Percentiles rank a stretch among this genome's conserved stretches.
These are phyloP conservation scores for Hanseniaspora vineae DNA, from an alignment of 805 yeast species.

Conservation along the genomic window DNA sequence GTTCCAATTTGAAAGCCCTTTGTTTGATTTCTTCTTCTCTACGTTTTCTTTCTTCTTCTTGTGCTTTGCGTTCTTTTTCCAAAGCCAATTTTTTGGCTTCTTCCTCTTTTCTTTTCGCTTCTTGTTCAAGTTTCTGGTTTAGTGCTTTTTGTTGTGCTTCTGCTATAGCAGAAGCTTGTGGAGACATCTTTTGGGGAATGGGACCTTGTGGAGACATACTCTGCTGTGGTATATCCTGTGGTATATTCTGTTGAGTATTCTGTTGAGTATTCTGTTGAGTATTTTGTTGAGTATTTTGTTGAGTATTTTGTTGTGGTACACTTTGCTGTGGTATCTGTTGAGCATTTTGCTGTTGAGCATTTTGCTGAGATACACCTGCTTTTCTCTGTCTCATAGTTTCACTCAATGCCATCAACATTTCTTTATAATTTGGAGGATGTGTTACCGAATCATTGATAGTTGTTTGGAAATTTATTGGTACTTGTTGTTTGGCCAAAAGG, in stretches of 20 bases:
- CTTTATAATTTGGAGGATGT: constrained; percentile 22
- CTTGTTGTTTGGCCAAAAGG: constrained; percentile 18
- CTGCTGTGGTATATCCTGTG: too few relatives aligned
- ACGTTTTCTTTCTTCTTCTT: constrained; percentile 8
- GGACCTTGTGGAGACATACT: too few relatives aligned
- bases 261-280: too few relatives aligned
- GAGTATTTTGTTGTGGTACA: too few relatives aligned
- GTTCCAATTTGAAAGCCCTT: constrained; percentile 7
- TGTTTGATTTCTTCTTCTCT: constrained; percentile 5
- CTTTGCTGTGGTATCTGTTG: too few relatives aligned
- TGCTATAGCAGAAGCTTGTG: background rate
- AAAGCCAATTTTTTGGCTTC: too few relatives aligned
- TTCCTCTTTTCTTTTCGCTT: constrained; percentile 8
- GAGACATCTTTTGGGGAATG: background rate
- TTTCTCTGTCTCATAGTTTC: constrained; percentile 13
- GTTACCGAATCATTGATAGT: constrained; percentile 20
- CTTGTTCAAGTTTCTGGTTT: constrained; percentile 1
- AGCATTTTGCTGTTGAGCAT: too few relatives aligned
- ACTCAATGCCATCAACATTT: constrained; percentile 18
- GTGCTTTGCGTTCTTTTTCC: constrained; percentile 6
- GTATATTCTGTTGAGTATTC: too few relatives aligned
- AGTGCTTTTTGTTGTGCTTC: background rate
- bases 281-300: too few relatives aligned
- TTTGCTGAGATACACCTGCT: background rate
- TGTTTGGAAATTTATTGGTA: constrained; percentile 17